These are phyloP conservation scores for Penicillium sp. DNA, from an alignment of 2,329 filamentous ascomycete species.

Conservation along the genomic window DNA sequence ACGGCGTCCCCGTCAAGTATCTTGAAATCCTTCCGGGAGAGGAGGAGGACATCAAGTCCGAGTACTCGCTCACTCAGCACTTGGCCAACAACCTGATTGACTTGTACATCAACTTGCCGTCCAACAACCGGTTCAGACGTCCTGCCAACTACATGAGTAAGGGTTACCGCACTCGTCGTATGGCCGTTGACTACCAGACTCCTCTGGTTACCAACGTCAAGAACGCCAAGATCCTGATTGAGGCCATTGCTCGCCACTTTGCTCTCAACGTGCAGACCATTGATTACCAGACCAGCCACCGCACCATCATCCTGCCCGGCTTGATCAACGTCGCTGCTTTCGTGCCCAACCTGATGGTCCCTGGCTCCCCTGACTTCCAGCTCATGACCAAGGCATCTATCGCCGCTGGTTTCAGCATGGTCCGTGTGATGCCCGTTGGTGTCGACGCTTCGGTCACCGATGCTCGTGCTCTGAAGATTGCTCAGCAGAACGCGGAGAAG, in stretches of 20 bases:
- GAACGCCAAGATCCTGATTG: slow-evolving; percentile 93
- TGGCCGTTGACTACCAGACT: slow-evolving; percentile 97
- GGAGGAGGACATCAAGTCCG: slow-evolving; percentile 77
- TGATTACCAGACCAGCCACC: slow-evolving; percentile 86
- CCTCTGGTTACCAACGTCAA: slow-evolving; percentile 99
- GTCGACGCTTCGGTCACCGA: slow-evolving; percentile 65
- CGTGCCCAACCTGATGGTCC: slow-evolving; percentile 61
- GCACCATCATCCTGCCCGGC: slow-evolving; percentile 63
- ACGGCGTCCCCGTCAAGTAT: slow-evolving; percentile 85
- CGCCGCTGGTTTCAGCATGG: slow-evolving; percentile 68
- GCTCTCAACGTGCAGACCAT: slow-evolving; percentile 71
- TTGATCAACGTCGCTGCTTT: slow-evolving; percentile 73
- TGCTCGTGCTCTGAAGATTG: slow-evolving; percentile 59
- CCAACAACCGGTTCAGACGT: slow-evolving; percentile 90
- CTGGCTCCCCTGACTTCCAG: slow-evolving; percentile 59
- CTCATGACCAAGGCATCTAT: slow-evolving; percentile 64
- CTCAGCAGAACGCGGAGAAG: slow-evolving; percentile 60
- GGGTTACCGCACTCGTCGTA: slow-evolving; percentile 89
- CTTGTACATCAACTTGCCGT: slow-evolving; percentile 98
- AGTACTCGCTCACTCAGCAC: slow-evolving; percentile 95
- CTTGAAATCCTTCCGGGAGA: slow-evolving; percentile 70
- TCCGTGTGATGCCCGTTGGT: slow-evolving; percentile 68
- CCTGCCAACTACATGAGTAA: slow-evolving; percentile 98
- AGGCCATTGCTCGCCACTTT: slow-evolving; percentile 84
- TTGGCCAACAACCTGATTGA: slow-evolving; percentile 96